Evolutionary conservation across 768 basidiomycete species (phyloP).

Genomic region (Suillus ampliporus): DNA sequence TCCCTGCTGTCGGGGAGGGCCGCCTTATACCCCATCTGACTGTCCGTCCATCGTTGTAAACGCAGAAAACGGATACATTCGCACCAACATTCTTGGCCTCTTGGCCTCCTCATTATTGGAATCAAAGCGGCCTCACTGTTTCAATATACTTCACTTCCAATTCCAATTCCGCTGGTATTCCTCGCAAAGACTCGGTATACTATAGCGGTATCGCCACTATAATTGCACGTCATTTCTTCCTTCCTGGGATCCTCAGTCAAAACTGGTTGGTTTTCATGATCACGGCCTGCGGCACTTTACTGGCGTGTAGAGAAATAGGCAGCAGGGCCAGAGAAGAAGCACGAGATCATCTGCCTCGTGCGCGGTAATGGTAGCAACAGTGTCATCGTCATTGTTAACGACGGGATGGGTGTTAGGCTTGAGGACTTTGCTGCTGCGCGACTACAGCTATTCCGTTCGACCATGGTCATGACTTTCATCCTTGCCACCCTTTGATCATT

Average conservation of each 20-base stretch:
- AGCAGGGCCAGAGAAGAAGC: slow-evolving; percentile 24
- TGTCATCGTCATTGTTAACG: slow-evolving; percentile 37
- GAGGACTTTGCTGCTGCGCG: slow-evolving; percentile 37
- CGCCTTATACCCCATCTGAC: neutral
- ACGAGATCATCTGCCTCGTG: slow-evolving; percentile 32
- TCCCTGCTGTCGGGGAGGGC: slow-evolving; percentile 13
- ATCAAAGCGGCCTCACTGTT: slow-evolving; percentile 24
- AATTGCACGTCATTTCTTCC: slow-evolving; percentile 30
- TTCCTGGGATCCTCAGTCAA: slow-evolving; percentile 30
- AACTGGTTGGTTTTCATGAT: slow-evolving; percentile 38
- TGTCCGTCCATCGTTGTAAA: slow-evolving; percentile 1
- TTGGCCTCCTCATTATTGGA: slow-evolving; percentile 18
- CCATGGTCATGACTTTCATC: slow-evolving; percentile 15
- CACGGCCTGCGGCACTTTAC: slow-evolving; percentile 32
- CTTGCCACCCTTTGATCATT: slow-evolving; percentile 28
- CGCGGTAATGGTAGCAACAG: slow-evolving; percentile 35
- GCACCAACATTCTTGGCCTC: slow-evolving; percentile 35
- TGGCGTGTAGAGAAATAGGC: slow-evolving; percentile 38
- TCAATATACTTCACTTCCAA: slow-evolving; percentile 25
- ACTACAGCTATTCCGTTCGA: slow-evolving; percentile 10
- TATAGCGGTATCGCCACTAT: slow-evolving; percentile 29
- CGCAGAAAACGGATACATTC: slow-evolving; percentile 26
- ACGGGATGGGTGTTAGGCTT: slow-evolving; percentile 29
- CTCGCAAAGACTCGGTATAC: slow-evolving; percentile 35
- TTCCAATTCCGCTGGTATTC: slow-evolving; percentile 21